Evolutionary conservation across 495 filamentous ascomycete species (phyloP).

Genomic region (Ascodesmis nigricans): DNA sequence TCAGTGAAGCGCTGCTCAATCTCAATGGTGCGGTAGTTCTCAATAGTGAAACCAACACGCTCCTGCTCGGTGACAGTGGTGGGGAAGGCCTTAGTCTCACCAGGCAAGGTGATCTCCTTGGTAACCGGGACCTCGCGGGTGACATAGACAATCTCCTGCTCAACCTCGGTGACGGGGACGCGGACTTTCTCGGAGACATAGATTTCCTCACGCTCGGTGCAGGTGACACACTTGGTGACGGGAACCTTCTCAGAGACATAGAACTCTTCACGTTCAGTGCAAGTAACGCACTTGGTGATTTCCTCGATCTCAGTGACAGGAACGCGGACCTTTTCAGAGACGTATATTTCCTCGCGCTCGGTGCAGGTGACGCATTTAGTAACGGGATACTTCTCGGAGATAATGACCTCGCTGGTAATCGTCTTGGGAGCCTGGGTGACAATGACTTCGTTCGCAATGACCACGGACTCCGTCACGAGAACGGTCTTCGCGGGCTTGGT

Average conservation of each 20-base stretch:
- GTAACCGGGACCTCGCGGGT: slow-evolving; percentile 6
- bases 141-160: slow-evolving; percentile 11
- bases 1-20: too few species aligned
- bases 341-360: slow-evolving; percentile 9
- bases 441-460: slow-evolving; percentile 10
- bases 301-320: too few species aligned
- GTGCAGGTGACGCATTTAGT: slow-evolving; percentile 13
- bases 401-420: slow-evolving; percentile 9
- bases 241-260: slow-evolving; percentile 6
- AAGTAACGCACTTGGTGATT: too few species aligned
- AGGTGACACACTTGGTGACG: slow-evolving; percentile 11
- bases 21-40: too few species aligned
- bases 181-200: slow-evolving; percentile 6
- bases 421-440: slow-evolving; percentile 11
- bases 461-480: slow-evolving; percentile 8
- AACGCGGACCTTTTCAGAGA: slow-evolving; percentile 8
- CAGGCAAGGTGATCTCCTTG: slow-evolving; percentile 7
- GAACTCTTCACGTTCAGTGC: slow-evolving; percentile 7
- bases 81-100: slow-evolving; percentile 7
- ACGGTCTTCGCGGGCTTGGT: slow-evolving; percentile 13
- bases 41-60: slow-evolving; percentile 8
- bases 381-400: slow-evolving; percentile 12
- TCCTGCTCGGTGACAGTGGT: slow-evolving; percentile 11
- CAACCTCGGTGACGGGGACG: slow-evolving; percentile 9
- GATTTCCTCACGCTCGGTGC: slow-evolving; percentile 6